phyloP scores from a whole-genome alignment of 805 yeast genomes.

The Pichia phayaonensis region DNA sequence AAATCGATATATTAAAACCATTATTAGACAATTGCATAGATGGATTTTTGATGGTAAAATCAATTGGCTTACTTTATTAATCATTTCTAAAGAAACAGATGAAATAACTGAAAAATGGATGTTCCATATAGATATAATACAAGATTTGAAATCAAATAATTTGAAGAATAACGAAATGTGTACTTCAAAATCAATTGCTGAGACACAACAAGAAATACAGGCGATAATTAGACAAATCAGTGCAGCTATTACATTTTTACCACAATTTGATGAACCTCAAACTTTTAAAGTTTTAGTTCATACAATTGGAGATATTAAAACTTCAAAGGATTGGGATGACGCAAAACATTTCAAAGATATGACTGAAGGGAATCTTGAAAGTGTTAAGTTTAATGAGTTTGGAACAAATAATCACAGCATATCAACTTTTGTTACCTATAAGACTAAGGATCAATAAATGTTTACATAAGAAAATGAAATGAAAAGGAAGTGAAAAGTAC shows the following conservation, averaged over 20 bases:
- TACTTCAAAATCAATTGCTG: slow-evolving; percentile 24
- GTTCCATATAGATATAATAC: slow-evolving; percentile 42
- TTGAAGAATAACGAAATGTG: slow-evolving; percentile 22
- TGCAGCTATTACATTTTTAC: slow-evolving; percentile 79
- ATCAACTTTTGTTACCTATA: slow-evolving; percentile 64
- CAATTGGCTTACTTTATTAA: slow-evolving; percentile 60
- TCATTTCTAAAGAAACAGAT: slow-evolving; percentile 58
- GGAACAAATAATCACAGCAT: slow-evolving; percentile 61
- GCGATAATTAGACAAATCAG: slow-evolving; percentile 83
- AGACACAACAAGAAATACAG: slow-evolving; percentile 70
- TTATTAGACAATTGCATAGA: slow-evolving; percentile 59
- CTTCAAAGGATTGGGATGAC: slow-evolving; percentile 82
- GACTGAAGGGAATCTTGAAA: slow-evolving; percentile 49
- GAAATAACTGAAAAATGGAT: slow-evolving; percentile 84
- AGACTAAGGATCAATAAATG: slow-evolving; percentile 18
- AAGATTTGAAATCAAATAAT: slow-evolving; percentile 5
- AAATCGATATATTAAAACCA: slow-evolving; percentile 54
- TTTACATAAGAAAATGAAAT: background rate
- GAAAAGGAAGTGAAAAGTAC: no score
- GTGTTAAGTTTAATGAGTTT: slow-evolving; percentile 63
- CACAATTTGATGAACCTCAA: slow-evolving; percentile 53
- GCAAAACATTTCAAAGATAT: slow-evolving; percentile 39
- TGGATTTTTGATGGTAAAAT: slow-evolving; percentile 73
- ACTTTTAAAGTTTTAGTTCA: slow-evolving; percentile 83
- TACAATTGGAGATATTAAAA: slow-evolving; percentile 58